Conservation (phyloP, 2,329 filamentous ascomycete species). For the Whalleya microplaca region DNA sequence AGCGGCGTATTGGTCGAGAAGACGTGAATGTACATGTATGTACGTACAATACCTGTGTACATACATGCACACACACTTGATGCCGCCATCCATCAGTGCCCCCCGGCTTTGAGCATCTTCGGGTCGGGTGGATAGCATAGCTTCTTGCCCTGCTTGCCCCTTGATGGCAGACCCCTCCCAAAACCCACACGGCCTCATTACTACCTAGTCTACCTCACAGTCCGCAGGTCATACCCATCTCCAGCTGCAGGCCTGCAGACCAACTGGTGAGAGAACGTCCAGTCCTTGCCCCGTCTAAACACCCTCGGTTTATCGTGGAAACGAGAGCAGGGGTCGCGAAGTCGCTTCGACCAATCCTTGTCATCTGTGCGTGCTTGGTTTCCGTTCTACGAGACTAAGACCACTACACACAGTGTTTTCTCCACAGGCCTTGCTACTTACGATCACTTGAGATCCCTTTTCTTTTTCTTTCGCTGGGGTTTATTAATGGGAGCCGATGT, state of each 20-base stretch:
- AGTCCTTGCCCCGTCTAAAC: constrained; percentile 21
- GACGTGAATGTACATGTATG: constrained; percentile 3
- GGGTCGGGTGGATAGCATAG: constrained; percentile 22
- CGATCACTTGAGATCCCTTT: constrained; percentile 25
- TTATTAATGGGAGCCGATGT: constrained; percentile 22
- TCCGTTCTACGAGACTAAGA: constrained; percentile 15
- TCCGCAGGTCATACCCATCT: constrained; percentile 13
- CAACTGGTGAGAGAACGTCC: constrained; percentile 16
- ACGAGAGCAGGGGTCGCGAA: constrained; percentile 25
- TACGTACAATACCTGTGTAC: constrained; percentile 6
- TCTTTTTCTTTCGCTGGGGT: constrained; percentile 17
- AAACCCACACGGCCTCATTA: constrained; percentile 19
- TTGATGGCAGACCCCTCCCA: constrained; percentile 19
- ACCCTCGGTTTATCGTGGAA: constrained; percentile 27
- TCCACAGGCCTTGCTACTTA: constrained; percentile 19
- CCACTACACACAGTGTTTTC: constrained; percentile 25
- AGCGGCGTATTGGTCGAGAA: constrained; percentile 1
- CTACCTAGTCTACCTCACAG: constrained; percentile 14
- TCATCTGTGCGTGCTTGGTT: constrained; percentile 22
- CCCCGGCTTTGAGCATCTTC: constrained; percentile 22
- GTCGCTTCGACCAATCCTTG: constrained; percentile 25
- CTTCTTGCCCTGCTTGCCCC: constrained; percentile 10
- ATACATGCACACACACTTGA: constrained; percentile 3
- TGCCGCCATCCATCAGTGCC: constrained; percentile 25
- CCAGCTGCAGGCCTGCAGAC: constrained; percentile 18